These are phyloP conservation scores for Verticillium alfalfae DNA, from an alignment of 2,329 filamentous ascomycete species.

Conservation along the genomic window DNA sequence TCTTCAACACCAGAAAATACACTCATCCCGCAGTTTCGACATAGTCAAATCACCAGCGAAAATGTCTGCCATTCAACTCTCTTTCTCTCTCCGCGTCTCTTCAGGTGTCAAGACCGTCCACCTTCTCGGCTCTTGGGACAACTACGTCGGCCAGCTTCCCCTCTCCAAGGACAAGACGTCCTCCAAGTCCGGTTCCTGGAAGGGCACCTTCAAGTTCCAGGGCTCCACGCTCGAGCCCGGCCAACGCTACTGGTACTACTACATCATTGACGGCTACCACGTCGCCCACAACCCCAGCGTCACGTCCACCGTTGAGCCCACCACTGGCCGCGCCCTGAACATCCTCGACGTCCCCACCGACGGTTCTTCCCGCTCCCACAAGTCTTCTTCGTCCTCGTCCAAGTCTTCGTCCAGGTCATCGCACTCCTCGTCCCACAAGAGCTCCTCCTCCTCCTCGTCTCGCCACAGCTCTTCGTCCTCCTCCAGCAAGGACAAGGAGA, in stretches of 20 bases:
- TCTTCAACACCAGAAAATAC: constrained; percentile 1
- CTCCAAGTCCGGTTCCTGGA: constrained; percentile 87
- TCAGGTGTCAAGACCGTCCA: constrained; percentile 96
- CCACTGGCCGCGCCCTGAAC: constrained; percentile 94
- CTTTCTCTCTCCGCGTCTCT: constrained; percentile 93
- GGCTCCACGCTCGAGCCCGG: constrained; percentile 79
- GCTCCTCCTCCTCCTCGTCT: constrained; percentile 22
- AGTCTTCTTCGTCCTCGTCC: constrained; percentile 35
- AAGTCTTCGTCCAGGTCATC: constrained; percentile 27
- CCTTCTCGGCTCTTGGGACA: constrained; percentile 96
- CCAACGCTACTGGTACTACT: constrained; percentile 99
- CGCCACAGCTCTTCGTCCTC: constrained; percentile 29
- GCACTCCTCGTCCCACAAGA: constrained; percentile 34
- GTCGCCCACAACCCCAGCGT: constrained; percentile 93
- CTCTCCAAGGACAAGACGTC: constrained; percentile 81
- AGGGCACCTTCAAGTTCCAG: constrained; percentile 95
- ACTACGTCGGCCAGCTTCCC: constrained; percentile 90
- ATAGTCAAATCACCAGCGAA: constrained; percentile 24
- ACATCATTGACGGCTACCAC: constrained; percentile 99
- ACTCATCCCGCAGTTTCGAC: constrained; percentile 22
- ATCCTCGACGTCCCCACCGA: constrained; percentile 80
- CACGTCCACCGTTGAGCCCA: constrained; percentile 86
- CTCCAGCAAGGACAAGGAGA: constrained; percentile 33
- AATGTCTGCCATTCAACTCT: constrained; percentile 91
- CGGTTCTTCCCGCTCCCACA: constrained; percentile 32